Evolutionary conservation across 345 rosid species (phyloP).

Genomic region (Eucalyptus curtisii): DNA sequence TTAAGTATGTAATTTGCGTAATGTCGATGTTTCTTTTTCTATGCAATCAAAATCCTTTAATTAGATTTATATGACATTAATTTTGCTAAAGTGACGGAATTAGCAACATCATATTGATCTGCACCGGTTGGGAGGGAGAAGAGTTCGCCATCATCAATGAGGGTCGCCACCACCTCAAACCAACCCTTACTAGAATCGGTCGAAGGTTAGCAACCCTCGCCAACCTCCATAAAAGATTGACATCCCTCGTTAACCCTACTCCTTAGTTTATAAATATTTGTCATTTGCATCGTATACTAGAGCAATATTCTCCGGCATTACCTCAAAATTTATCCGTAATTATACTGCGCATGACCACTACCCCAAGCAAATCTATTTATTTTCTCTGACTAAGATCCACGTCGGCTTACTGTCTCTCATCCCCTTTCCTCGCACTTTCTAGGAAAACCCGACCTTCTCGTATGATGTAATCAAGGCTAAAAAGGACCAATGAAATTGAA

Average conservation of each 20-base stretch:
- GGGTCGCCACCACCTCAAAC: not conserved
- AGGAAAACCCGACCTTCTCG: not conserved
- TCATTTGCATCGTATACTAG: not conserved
- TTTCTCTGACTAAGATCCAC: not conserved
- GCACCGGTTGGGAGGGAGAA: not conserved
- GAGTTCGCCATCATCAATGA: not conserved
- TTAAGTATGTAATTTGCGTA: too few species aligned
- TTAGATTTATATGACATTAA: too few species aligned
- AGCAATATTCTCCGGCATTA: not conserved
- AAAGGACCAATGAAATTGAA: not conserved
- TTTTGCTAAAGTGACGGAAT: too few species aligned
- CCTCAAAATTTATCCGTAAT: not conserved
- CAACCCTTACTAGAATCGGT: conserved; percentile 18
- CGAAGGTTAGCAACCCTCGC: not conserved
- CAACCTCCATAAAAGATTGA: not conserved
- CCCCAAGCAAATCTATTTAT: not conserved
- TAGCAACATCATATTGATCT: not conserved
- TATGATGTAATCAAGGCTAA: not conserved
- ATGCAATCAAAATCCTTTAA: too few species aligned
- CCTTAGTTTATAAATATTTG: not conserved
- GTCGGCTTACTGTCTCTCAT: not conserved
- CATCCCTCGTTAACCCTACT: not conserved
- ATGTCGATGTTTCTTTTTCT: too few species aligned
- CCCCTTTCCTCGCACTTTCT: not conserved
- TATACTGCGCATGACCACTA: not conserved